Evolutionary conservation across 1,139 yeast genomes (phyloP).

Genomic region (Yamadazyma buinensis): DNA sequence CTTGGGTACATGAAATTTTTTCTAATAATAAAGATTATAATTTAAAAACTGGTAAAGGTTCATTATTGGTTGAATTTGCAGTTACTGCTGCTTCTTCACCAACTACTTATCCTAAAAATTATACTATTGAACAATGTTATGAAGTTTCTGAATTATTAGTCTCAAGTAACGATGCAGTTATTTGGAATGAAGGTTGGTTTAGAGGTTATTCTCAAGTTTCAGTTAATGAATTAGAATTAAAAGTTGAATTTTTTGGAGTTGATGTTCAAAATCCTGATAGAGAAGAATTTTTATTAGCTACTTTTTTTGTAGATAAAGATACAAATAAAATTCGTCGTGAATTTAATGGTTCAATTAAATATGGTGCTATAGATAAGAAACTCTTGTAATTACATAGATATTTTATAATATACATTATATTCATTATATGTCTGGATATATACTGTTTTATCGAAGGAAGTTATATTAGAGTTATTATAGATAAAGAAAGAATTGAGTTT

Average conservation of each 20-base stretch:
- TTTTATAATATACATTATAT: no score
- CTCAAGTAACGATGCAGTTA: neutral
- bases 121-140: conserved; percentile 2
- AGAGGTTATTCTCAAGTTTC: conserved; percentile 1
- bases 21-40: neutral
- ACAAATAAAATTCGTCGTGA: neutral
- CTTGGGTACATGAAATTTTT: conserved; percentile 2
- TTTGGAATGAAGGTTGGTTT: conserved; percentile 3
- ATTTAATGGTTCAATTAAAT: neutral
- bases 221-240: neutral
- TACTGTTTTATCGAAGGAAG: no score
- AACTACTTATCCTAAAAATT: neutral
- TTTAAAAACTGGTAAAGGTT: conserved; percentile 1
- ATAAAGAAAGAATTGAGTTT: no score
- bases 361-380: conserved; percentile 1
- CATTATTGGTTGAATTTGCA: conserved; percentile 1
- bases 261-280: neutral
- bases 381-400: neutral
- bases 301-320: conserved; percentile 1
- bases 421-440: no score
- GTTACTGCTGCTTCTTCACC: conserved; percentile 1
- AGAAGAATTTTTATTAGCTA: conserved; percentile 1
- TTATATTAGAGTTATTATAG: no score
- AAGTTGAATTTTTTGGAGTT: conserved; percentile 1
- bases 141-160: conserved; percentile 1